phyloP scores from a whole-genome alignment of 2,329 filamentous ascomycete species.

The Colletotrichum sp. region DNA sequence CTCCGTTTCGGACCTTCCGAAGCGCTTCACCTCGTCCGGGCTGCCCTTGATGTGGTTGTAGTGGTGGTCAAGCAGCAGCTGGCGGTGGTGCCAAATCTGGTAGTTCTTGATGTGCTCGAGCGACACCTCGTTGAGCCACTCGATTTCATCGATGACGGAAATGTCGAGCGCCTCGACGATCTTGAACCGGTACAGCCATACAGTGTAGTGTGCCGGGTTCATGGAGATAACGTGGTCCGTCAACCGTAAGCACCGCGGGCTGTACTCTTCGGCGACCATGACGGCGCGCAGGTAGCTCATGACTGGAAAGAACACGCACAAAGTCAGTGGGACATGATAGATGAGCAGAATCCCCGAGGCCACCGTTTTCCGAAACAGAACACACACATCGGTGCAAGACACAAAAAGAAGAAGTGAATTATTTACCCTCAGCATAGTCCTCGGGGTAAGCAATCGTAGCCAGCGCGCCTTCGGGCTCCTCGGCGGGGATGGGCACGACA shows the following conservation, averaged over 20 bases:
- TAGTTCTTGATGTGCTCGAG: constrained; percentile 94
- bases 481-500: constrained; percentile 79
- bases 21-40: constrained; percentile 54
- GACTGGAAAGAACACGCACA: constrained; percentile 49
- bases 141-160: constrained; percentile 73
- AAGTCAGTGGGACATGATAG: not conserved
- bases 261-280: constrained; percentile 88
- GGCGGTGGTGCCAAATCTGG: constrained; percentile 89
- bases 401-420: constrained; percentile 7
- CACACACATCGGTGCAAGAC: not conserved
- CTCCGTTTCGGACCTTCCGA: constrained; percentile 70
- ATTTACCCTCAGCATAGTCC: constrained; percentile 80
- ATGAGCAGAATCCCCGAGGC: not conserved
- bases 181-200: constrained; percentile 94
- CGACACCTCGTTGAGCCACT: constrained; percentile 86
- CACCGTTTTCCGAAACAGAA: not conserved
- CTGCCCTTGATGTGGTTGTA: constrained; percentile 62
- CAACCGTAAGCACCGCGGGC: constrained; percentile 76
- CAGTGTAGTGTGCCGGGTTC: constrained; percentile 98
- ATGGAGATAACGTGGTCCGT: constrained; percentile 90
- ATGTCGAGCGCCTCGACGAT: constrained; percentile 72
- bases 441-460: constrained; percentile 92
- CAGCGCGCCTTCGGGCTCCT: constrained; percentile 83
- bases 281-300: constrained; percentile 93
- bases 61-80: constrained; percentile 67